These are phyloP conservation scores for Trichophyton verrucosum DNA, from an alignment of 2,329 filamentous ascomycete genomes.

Conservation along the genomic window DNA sequence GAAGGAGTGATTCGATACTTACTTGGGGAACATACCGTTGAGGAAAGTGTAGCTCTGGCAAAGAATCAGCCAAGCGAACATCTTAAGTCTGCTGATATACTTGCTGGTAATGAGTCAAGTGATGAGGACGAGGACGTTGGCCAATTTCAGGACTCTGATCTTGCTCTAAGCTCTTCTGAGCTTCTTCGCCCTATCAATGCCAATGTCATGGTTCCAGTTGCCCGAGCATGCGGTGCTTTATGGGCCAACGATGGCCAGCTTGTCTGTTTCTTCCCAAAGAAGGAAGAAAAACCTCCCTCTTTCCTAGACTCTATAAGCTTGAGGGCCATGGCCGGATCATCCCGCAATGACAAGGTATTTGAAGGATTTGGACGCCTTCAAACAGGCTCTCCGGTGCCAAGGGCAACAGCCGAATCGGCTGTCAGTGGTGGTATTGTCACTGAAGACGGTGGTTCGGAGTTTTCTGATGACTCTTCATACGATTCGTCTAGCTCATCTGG, in stretches of 20 bases:
- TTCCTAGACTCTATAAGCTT: constrained; percentile 38
- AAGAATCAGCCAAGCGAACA: constrained; percentile 44
- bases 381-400: constrained; percentile 38
- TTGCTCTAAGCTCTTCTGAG: constrained; percentile 39
- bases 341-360: constrained; percentile 43
- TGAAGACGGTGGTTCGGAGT: constrained; percentile 34
- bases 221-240: constrained; percentile 45
- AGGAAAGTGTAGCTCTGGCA: constrained; percentile 43
- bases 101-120: constrained; percentile 66
- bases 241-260: constrained; percentile 48
- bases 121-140: constrained; percentile 57
- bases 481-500: constrained; percentile 45
- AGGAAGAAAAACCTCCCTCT: constrained; percentile 38
- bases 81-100: constrained; percentile 31
- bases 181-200: constrained; percentile 43
- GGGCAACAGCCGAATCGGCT: constrained; percentile 35
- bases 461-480: constrained; percentile 43
- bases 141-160: constrained; percentile 31
- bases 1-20: constrained; percentile 51
- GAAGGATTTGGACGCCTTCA: constrained; percentile 52
- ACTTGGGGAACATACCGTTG: constrained; percentile 45
- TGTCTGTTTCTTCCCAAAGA: constrained; percentile 45
- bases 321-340: constrained; percentile 37
- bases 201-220: constrained; percentile 52
- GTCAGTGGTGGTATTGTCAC: constrained; percentile 29